Base-by-base conservation (phyloP, 441 rosid genomes). In the Croton setiger region DNA sequence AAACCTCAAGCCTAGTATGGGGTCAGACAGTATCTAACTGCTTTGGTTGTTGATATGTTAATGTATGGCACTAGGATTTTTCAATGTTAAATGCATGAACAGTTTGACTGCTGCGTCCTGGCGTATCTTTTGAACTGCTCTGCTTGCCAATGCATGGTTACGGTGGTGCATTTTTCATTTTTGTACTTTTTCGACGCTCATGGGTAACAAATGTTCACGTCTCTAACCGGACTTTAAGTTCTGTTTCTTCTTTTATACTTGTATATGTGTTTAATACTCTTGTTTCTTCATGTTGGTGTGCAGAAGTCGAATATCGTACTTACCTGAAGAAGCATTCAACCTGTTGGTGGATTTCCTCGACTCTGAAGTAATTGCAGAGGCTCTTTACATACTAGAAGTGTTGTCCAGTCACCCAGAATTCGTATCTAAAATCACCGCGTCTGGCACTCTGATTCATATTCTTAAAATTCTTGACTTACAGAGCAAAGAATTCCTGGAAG, bases 371-470 rank as follows among this genome's bases (percentile, higher is more conserved):
- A 76, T 68, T 44, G 80, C 69, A 76, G 90, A 87, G 78, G 77
- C 83, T 70, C 78, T 94, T 27, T 82, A 83, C 54, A 68, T 80
- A 52, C 23, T 90, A 7, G 89, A 85, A 76, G 67, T 80, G 47
- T 66, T 86, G 79, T 91, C 98, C 52, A 55, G 68, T 53, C 74
- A 82, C 23, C 55, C 71, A 49, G 62, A 73, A 9, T 60, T 82
- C 72, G 65, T 74, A 76, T 77, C 81, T 41, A 78, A 81, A 79
- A 80, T 91, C 41, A 66, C 81, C 23, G 83, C 84, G 74, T 82
- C 85, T 15, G 88, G 87, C 68, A 79, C 80, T 56, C 87, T 86
- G 67, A 74, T 73, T 78, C 78, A 86, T 64, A 74, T 90, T 66
- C 20, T 76, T 63, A 79, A 75, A 55, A 78, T 86, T 47, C 88